These are phyloP conservation scores for Fusarium camptoceras DNA, from an alignment of 2,329 filamentous ascomycete species.

Conservation along the genomic window DNA sequence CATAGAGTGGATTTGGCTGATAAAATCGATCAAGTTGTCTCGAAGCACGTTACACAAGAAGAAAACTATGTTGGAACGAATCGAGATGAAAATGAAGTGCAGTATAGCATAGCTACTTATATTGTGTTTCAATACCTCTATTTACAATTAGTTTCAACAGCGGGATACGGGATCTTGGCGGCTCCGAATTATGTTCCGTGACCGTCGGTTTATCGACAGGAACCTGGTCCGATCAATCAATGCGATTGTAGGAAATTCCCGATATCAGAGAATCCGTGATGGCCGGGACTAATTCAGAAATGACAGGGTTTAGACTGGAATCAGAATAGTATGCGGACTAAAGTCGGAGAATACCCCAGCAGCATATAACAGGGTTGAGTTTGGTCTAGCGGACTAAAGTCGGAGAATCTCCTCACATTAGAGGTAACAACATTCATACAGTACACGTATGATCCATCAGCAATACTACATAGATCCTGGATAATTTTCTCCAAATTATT, in stretches of 20 bases:
- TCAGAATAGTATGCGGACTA: not conserved
- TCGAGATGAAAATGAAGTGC: not conserved
- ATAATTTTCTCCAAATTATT: rapidly evolving
- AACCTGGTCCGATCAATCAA: not conserved
- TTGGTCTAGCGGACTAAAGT: not conserved
- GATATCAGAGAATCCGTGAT: too few relatives aligned
- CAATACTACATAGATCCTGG: too few relatives aligned
- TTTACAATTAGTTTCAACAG: not conserved
- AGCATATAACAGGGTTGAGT: not conserved
- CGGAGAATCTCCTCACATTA: not conserved
- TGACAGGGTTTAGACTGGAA: too few relatives aligned
- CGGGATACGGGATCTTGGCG: not conserved
- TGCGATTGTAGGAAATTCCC: not conserved
- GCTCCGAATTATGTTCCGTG: not conserved
- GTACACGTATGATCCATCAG: not conserved
- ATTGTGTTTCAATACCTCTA: not conserved
- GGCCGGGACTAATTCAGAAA: too few relatives aligned
- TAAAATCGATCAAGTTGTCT: not conserved
- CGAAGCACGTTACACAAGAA: not conserved
- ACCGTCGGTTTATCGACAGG: not conserved
- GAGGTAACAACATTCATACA: not conserved
- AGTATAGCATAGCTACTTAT: not conserved
- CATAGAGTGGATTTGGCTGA: rapidly evolving
- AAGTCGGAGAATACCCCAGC: not conserved
- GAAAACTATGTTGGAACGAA: not conserved